Base-by-base conservation (phyloP, 805 yeast genomes). In the Cyberlindnera xylosilytica region DNA sequence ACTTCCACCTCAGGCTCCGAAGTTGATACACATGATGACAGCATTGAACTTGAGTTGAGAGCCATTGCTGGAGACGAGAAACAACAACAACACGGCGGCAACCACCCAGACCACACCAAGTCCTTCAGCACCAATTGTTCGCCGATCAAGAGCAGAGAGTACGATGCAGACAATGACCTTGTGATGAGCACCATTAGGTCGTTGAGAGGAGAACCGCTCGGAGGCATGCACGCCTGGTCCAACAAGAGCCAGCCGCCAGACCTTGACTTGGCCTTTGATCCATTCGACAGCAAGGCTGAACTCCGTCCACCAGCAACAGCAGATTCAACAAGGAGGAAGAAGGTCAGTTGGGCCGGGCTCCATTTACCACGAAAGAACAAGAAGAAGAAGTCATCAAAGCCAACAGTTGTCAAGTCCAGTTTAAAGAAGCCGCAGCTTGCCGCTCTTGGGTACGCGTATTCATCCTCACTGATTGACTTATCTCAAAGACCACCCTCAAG, bases 401-500 rank as follows among this genome's bases (percentile, higher is more conserved):
- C 23, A 9, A 18, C 17, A 23, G 15, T 12, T 8, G 20, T 17
- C 17, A 42, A 37, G 38, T 36, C 45, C n/a, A 42, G 20, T 15
- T 37, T 42, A n/a, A 42, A 37, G 32, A 27, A 34, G 11, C 12
- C 38, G 3, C 34, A 28, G 2, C 18, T 33, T 8, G 18, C 17
- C 15, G 32, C 27, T 13, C 20, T 42, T n/a, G 13, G 11, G 3
- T 23, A 26, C 13, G 10, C 15, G 9, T 28, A 34, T 11, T 27
- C 22, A 4, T 12, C 6, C 16, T 37, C 41, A 5, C 34, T 36
- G 37, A 31, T 32, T 17, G 42, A 38, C 18, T 41, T 41, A 13
- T 17, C 31, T 3, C 44, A 36, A 16, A 30, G 48, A 6, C 40
- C 44, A 2, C 44, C 57, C 1, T 54, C 60, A 12, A 56, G 60